Evolutionary conservation across 129 eudicot species (phyloP).

Genomic region (Chrysanthemum makinoi): DNA sequence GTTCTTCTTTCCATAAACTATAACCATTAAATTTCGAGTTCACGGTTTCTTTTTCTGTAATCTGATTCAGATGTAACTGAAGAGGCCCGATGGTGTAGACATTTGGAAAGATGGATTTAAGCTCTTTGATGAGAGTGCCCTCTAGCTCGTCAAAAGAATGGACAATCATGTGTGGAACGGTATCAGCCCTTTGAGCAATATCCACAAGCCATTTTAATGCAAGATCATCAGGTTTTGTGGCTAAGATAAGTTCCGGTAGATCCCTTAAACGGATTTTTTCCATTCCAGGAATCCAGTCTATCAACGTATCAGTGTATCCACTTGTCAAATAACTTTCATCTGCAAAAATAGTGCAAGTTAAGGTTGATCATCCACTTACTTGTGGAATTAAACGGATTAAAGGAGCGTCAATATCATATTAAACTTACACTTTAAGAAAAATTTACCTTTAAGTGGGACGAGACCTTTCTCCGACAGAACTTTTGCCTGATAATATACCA

Average conservation of each 20-base stretch:
- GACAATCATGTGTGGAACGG: slow-evolving; percentile 21
- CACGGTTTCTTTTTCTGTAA: neutral
- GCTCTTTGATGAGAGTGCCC: slow-evolving; percentile 11
- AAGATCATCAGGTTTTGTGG: slow-evolving; percentile 4
- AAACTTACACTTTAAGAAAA: neutral
- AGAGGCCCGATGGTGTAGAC: slow-evolving; percentile 28
- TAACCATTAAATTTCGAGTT: slow-evolving; percentile 12
- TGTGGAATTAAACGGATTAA: neutral
- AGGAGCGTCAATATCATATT: no score
- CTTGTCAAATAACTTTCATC: slow-evolving; percentile 27
- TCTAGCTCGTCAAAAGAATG: slow-evolving; percentile 32
- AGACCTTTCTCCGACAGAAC: slow-evolving; percentile 22
- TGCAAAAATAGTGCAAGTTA: slow-evolving; percentile 9
- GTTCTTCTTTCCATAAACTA: slow-evolving; percentile 40
- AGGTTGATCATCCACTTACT: neutral
- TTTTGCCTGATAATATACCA: slow-evolving; percentile 24
- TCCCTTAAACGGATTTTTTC: slow-evolving; percentile 27
- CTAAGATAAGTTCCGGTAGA: slow-evolving; percentile 22
- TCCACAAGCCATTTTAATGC: slow-evolving; percentile 4
- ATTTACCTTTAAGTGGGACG: slow-evolving; percentile 27
- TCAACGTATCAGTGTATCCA: slow-evolving; percentile 16
- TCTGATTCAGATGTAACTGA: slow-evolving; percentile 25
- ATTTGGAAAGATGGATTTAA: slow-evolving; percentile 16
- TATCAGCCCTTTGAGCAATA: slow-evolving; percentile 6
- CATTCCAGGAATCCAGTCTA: slow-evolving; percentile 37